These are phyloP conservation scores for Erodium moschatum DNA, from an alignment of 441 rosid genomes.

Conservation along the genomic window DNA sequence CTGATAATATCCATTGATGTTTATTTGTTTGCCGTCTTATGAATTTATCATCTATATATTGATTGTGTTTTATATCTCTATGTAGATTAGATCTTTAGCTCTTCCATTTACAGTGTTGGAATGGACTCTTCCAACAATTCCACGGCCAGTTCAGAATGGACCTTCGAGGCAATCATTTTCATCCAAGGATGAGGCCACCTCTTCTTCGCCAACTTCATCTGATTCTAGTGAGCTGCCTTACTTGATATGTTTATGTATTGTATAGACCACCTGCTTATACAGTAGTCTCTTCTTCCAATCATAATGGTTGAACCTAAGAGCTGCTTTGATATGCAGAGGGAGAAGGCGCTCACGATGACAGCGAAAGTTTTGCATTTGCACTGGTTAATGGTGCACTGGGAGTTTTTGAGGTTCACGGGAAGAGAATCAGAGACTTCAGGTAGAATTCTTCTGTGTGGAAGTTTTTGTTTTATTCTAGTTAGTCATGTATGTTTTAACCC, in stretches of 20 bases:
- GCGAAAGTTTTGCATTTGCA: constrained; percentile 96
- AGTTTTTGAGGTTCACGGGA: constrained; percentile 95
- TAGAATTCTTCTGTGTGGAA: constrained; percentile 20
- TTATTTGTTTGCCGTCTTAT: background rate
- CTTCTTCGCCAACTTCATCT: constrained; percentile 42
- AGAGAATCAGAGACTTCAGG: constrained; percentile 95
- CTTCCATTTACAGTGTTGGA: constrained; percentile 98
- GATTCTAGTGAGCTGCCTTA: constrained; percentile 59
- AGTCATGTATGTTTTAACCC: constrained; percentile 11
- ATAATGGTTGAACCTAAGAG: constrained; percentile 19
- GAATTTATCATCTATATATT: constrained; percentile 28
- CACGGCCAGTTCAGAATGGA: constrained; percentile 54
- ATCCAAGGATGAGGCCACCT: constrained; percentile 32
- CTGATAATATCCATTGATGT: background rate
- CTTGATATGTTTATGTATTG: constrained; percentile 18
- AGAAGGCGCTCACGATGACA: constrained; percentile 63
- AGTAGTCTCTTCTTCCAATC: constrained; percentile 12
- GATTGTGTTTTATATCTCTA: constrained; percentile 36
- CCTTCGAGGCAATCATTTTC: constrained; percentile 43
- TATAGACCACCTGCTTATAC: constrained; percentile 17
- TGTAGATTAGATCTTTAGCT: constrained; percentile 99
- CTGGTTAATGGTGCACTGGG: constrained; percentile 95
- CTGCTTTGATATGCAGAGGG: constrained; percentile 35
- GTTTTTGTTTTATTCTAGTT: background rate
- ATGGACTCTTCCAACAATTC: constrained; percentile 99